Base-by-base conservation (phyloP, 768 basidiomycete genomes). In the Tremella mesenterica region DNA sequence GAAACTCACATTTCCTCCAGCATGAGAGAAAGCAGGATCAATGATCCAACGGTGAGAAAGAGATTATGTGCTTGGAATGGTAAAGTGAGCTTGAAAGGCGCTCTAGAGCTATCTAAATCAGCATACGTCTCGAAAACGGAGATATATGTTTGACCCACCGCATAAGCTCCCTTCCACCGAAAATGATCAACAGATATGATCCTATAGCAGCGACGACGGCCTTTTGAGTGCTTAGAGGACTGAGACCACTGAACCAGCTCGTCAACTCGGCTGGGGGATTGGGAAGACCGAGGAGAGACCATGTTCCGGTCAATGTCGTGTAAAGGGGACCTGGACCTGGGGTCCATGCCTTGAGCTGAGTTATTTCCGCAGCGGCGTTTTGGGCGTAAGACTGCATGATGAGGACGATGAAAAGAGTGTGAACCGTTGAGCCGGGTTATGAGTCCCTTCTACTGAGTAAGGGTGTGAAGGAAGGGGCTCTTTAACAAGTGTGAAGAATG, bases 1-100 rank as follows among this genome's bases (percentile, higher is more conserved):
- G 2, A 30, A 14, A 61, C 72, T 59, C 29, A 73, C 73, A 95
- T 85, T 75, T 96, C 92, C 74, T 97, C 92, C 28, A 87, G 72
- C 81, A 95, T 92, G 28, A 95, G 78, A n/a, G 77, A 77, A 34
- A 99, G 81, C 26, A 99, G 78, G 36, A 96, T 74, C n/a, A 79
- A 77, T 56, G 88, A 92, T 29, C 91, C 92, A 44, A 78, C 70
- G 58, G 87, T 87, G 58, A 99, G 81, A 73, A 95, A 75, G 57
- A 89, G 76, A 73, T 99, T 99, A 77, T 99, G 95, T 34, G 75
- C 57, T 69, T 89, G 88, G 77, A 96, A 96, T 52, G 89, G 79
- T 53, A 79, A 73, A 57, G 84, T 88, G 66, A 95, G 83, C 75
- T 75, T 74, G 75, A 75, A 69, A 55, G 70, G 31, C 53, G 68